phyloP scores from a whole-genome alignment of 2,329 filamentous ascomycete genomes.

The Colletotrichum cereale region DNA sequence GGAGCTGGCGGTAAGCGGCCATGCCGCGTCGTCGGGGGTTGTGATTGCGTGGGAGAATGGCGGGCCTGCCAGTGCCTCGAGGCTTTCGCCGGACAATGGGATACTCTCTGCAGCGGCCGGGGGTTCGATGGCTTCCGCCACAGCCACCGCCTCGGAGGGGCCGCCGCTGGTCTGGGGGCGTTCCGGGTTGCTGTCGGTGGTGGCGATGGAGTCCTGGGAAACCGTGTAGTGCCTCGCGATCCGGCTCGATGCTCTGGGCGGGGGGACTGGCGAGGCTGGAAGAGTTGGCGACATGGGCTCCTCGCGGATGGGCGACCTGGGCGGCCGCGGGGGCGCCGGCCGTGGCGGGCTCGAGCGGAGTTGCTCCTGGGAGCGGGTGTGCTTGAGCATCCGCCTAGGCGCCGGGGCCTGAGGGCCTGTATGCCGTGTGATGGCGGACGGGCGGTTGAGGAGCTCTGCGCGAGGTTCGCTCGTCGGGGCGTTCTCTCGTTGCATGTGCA shows the following conservation, averaged over 20 bases:
- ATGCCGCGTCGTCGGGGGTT: conserved; percentile 57
- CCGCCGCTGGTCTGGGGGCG: conserved; percentile 60
- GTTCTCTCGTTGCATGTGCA: conserved; percentile 43
- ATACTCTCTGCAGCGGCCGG: conserved; percentile 36
- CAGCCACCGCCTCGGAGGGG: conserved; percentile 51
- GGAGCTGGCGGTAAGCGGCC: conserved; percentile 57
- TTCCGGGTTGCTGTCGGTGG: conserved; percentile 47
- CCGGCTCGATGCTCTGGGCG: conserved; percentile 68
- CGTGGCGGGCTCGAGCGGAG: conserved; percentile 62
- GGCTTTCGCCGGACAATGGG: conserved; percentile 36
- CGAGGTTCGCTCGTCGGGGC: conserved; percentile 13
- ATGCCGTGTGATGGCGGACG: conserved; percentile 18
- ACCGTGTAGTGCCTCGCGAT: conserved; percentile 55
- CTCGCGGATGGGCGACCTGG: conserved; percentile 58
- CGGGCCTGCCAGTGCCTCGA: conserved; percentile 44
- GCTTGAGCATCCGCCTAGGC: conserved; percentile 56
- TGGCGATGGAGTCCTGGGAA: conserved; percentile 12
- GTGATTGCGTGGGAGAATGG: conserved; percentile 56
- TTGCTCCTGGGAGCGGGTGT: conserved; percentile 63
- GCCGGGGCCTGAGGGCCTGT: conserved; percentile 30
- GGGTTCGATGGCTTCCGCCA: conserved; percentile 43
- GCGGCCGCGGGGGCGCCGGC: conserved; percentile 55
- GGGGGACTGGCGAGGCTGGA: conserved; percentile 58
- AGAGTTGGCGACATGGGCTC: conserved; percentile 43
- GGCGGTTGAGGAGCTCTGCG: conserved; percentile 12